phyloP scores from a whole-genome alignment of 2,329 filamentous ascomycete genomes.

The Pestalotiopsis fici region DNA sequence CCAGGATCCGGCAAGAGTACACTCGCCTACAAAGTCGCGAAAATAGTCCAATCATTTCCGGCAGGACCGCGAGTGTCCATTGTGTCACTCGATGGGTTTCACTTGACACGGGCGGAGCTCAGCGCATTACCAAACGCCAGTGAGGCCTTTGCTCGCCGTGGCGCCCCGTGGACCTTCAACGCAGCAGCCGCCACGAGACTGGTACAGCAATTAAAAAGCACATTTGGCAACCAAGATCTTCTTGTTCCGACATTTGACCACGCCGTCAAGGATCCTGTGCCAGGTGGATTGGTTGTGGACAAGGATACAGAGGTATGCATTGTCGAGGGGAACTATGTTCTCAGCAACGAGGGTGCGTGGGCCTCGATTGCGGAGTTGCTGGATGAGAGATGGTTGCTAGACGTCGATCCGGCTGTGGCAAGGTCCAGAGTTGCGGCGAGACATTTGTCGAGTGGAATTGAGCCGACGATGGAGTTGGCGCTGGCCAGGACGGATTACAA shows the following conservation, averaged over 20 bases:
- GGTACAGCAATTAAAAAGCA: constrained; percentile 15
- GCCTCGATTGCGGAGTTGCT: constrained; percentile 31
- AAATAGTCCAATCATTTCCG: constrained; percentile 8
- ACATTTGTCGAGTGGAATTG: constrained; percentile 41
- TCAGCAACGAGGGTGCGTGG: constrained; percentile 33
- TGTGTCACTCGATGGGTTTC: constrained; percentile 31
- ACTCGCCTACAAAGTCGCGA: constrained; percentile 18
- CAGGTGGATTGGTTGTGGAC: constrained; percentile 15
- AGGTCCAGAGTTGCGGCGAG: constrained; percentile 36
- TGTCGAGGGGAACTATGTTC: constrained; percentile 26
- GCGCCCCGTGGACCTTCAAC: constrained; percentile 35
- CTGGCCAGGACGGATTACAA: constrained; percentile 37
- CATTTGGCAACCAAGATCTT: constrained; percentile 8
- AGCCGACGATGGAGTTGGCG: constrained; percentile 34
- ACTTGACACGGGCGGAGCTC: constrained; percentile 24
- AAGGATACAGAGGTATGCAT: constrained; percentile 18
- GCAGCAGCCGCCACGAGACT: constrained; percentile 20
- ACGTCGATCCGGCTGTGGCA: constrained; percentile 36
- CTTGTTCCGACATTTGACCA: constrained; percentile 24
- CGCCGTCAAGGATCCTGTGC: constrained; percentile 21
- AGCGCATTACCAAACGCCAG: constrained; percentile 27
- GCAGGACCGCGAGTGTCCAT: constrained; percentile 15
- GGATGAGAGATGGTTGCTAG: constrained; percentile 42
- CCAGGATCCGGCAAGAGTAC: constrained; percentile 26
- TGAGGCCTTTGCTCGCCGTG: constrained; percentile 31